Evolutionary conservation across 1,284 basidiomycete genomes (phyloP), one percentile per base, ranked within the genome.

Genomic region (Ceratorhiza oryzae-sativae): DNA sequence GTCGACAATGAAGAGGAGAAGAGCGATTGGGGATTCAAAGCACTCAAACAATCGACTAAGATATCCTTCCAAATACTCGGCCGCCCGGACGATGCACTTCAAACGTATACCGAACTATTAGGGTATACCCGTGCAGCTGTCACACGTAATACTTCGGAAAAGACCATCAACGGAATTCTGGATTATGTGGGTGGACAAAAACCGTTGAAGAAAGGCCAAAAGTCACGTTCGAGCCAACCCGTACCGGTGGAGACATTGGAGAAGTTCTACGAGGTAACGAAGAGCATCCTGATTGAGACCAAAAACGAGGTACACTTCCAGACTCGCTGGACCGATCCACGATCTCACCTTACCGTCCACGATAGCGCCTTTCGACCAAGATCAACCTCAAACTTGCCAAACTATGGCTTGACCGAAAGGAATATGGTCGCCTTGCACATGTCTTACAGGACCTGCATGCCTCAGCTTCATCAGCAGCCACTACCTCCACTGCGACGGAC

Each of bases 21-120:
- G 10, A 94, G 95, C 25, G 96, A 98, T 78, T 98, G 95, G 94
- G 97, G 97, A 0, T 99, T 99, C 87, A 99, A 99, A 80, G 93
- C 96, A 5, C 86, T 99, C 71, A 99, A 99, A 78, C 97, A 99
- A 78, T 94, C 93, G 55, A 98, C 96, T 25, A 99, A 99, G 81
- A 85, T 98, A 71, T 88, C 97, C 72, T 99, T 93, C 80, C 86
- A 95, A 58, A 84, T 84, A 12, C 85, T 96, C 42, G 87, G 88
- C 73, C 84, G 91, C 76, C 95, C 95, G 46, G 85, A 87, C 27
- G 91, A 96, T 61, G 97, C 97, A 0, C 83, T 99, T 59, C 83
- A 88, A 78, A 92, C 95, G 4, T 98, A 99, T 79, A 90, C 84
- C 8, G 86, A 91, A 77, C 85, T 99, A 1, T 83, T 98, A 71